These are phyloP conservation scores for Penicillium cosmopolitanum DNA, from an alignment of 495 filamentous ascomycete species.

Conservation along the genomic window DNA sequence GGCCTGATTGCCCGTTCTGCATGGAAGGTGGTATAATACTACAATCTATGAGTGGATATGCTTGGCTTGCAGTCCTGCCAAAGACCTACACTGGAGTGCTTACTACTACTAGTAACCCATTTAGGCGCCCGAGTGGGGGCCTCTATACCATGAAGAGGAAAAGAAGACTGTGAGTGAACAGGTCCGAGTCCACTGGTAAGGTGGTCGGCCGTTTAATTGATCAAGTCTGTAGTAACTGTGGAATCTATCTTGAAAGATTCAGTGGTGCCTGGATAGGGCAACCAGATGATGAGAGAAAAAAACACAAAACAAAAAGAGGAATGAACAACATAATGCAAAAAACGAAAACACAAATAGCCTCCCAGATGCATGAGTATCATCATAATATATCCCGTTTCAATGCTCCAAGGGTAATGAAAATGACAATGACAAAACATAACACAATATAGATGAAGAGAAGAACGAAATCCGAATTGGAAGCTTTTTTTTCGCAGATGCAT, in stretches of 20 bases:
- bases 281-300: neutral
- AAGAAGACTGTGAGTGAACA: neutral
- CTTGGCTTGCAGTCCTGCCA: slow-evolving; percentile 20
- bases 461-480: slow-evolving; percentile 20
- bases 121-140: slow-evolving; percentile 4
- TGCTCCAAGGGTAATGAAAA: slow-evolving; percentile 32
- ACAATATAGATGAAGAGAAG: slow-evolving; percentile 10
- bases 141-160: slow-evolving; percentile 9
- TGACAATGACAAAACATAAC: slow-evolving; percentile 12
- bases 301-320: slow-evolving; percentile 9
- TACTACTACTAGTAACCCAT: neutral
- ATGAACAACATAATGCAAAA: slow-evolving; percentile 9
- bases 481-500: slow-evolving; percentile 26
- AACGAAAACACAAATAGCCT: slow-evolving; percentile 36
- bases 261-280: neutral
- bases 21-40: neutral
- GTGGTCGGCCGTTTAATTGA: slow-evolving; percentile 23
- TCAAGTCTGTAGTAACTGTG: slow-evolving; percentile 11
- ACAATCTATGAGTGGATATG: slow-evolving; percentile 9
- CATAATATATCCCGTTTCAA: slow-evolving; percentile 36
- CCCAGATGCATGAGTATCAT: slow-evolving; percentile 49
- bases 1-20: slow-evolving; percentile 3
- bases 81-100: neutral
- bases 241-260: slow-evolving; percentile 19
- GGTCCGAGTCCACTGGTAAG: slow-evolving; percentile 5